Conservation (phyloP, 257 asterid species). For the Parsonsia alboflavescens region DNA sequence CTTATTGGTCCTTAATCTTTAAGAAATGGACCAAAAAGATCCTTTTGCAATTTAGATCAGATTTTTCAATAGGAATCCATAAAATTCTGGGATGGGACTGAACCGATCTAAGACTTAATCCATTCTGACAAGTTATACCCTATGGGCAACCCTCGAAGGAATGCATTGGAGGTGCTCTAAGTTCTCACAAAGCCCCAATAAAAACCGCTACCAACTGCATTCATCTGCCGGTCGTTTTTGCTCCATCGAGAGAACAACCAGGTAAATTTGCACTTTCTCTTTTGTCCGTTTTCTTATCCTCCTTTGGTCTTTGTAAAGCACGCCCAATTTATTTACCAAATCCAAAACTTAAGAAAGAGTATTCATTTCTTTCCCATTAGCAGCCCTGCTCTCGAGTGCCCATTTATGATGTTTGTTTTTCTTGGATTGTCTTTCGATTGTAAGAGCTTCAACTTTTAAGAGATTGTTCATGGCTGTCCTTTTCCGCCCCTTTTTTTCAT, state of each 20-base stretch:
- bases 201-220: conserved; percentile 22
- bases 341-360: background rate
- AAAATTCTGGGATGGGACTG: no score
- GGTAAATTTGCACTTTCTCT: conserved; percentile 9
- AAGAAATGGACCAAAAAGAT: no score
- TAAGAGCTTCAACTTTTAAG: background rate
- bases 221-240: conserved; percentile 27
- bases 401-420: background rate
- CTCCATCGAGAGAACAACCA: conserved; percentile 16
- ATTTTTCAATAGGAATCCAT: no score
- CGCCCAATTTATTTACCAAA: conserved; percentile 19
- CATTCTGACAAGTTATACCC: no score
- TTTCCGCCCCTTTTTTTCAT: background rate
- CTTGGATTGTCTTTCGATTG: background rate
- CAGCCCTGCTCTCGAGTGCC: background rate
- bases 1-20: no score
- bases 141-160: no score
- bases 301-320: conserved; percentile 16
- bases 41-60: no score
- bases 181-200: conserved; percentile 29
- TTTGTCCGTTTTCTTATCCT: conserved; percentile 11
- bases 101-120: no score
- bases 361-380: background rate
- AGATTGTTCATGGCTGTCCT: background rate
- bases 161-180: no score